These are phyloP conservation scores for Shiraia sp. DNA, from an alignment of 2,329 filamentous ascomycete species.

Conservation along the genomic window DNA sequence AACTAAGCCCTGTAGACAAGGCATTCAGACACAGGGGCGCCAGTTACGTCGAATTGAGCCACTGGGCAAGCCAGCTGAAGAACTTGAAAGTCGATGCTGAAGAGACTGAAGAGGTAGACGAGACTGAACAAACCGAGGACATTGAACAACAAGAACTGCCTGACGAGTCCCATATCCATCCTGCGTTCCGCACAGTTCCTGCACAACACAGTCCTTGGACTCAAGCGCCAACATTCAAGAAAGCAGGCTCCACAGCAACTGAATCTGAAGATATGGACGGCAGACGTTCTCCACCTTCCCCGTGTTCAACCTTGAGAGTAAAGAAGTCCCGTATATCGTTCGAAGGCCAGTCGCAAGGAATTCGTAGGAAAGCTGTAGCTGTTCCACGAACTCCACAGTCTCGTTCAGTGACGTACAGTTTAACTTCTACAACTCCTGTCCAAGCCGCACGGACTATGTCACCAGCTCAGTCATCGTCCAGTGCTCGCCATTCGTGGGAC, in stretches of 20 bases:
- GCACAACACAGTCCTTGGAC: neutral
- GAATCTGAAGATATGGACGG: no score
- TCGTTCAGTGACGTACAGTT: no score
- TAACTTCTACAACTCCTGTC: no score
- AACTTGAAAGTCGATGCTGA: no score
- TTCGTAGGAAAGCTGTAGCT: no score
- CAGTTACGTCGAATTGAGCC: constrained; percentile 4
- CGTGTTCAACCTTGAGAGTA: neutral
- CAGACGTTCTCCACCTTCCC: neutral
- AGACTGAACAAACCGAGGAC: no score
- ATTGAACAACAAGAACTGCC: neutral
- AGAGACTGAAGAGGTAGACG: neutral
- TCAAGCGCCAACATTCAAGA: no score
- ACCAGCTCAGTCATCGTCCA: no score
- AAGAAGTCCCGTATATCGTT: constrained; percentile 1
- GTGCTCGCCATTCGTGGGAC: no score
- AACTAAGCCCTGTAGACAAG: neutral
- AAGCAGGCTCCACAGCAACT: no score
- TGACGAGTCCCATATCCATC: neutral
- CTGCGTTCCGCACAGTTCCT: neutral
- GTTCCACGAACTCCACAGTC: no score
- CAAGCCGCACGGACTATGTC: no score
- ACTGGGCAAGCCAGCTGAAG: constrained; percentile 12
- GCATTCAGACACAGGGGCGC: constrained; percentile 5
- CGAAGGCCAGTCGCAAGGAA: neutral